Percentiles rank a stretch among this genome's conserved stretches.
phyloP scores from a whole-genome alignment of 768 basidiomycete species.

The Rhodotorula paludigena region DNA sequence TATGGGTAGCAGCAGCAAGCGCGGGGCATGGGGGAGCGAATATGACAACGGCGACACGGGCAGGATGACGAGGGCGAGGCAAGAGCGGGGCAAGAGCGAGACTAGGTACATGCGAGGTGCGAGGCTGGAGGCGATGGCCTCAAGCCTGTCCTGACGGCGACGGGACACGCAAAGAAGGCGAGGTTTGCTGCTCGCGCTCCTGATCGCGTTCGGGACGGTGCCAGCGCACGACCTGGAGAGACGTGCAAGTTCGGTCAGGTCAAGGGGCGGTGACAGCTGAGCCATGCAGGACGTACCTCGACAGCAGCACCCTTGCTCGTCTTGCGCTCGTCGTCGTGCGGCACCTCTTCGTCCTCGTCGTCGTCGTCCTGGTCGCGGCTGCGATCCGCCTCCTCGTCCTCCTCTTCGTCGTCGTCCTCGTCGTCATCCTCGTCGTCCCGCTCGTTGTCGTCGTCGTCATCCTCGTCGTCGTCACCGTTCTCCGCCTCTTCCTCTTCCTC shows the following conservation, averaged over 20 bases:
- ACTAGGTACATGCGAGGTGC: not conserved
- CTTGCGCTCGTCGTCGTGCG: constrained; percentile 15
- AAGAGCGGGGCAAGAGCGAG: not conserved
- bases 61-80: no score
- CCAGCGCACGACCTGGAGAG: constrained; percentile 30
- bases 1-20: no score
- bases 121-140: not conserved
- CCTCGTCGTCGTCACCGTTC: constrained; percentile 11
- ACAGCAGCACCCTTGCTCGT: constrained; percentile 30
- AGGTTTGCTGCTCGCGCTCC: not conserved
- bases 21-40: no score
- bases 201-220: constrained; percentile 26
- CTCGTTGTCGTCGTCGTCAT: not conserved
- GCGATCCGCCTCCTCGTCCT: not conserved
- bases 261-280: not conserved
- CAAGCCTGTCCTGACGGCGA: not conserved
- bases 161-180: not conserved
- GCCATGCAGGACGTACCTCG: constrained; percentile 16
- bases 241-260: no score
- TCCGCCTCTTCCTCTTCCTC: not conserved
- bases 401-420: constrained; percentile 9
- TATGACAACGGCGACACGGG: no score
- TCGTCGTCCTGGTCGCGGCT: constrained; percentile 7
- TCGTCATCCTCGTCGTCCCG: not conserved
- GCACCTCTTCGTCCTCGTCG: constrained; percentile 15